Conservation (phyloP, 2,329 filamentous ascomycete genomes). For the Cercospora sesami region DNA sequence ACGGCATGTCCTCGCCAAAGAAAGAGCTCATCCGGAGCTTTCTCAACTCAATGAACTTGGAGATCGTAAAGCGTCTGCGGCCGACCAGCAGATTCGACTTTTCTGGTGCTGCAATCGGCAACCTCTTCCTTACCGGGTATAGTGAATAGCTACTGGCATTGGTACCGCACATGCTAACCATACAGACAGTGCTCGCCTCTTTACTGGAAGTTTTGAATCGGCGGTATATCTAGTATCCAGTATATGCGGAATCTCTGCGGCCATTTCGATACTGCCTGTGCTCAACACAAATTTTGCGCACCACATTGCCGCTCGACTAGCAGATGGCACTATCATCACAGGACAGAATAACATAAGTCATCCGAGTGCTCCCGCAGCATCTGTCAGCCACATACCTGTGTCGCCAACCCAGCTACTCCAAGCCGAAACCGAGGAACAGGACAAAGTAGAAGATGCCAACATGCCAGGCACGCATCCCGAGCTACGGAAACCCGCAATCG, state of each 20-base stretch:
- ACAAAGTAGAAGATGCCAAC: slow-evolving; percentile 75
- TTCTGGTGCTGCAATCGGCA: slow-evolving; percentile 53
- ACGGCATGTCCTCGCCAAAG: slow-evolving; percentile 51
- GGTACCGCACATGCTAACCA: slow-evolving; percentile 40
- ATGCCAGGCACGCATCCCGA: slow-evolving; percentile 78
- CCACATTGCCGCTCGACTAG: slow-evolving; percentile 83
- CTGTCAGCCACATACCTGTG: slow-evolving; percentile 28
- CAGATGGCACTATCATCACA: slow-evolving; percentile 74
- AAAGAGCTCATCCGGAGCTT: slow-evolving; percentile 55
- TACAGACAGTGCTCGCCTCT: slow-evolving; percentile 71
- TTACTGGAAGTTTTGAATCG: slow-evolving; percentile 88
- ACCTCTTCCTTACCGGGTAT: slow-evolving; percentile 53
- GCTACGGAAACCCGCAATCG: slow-evolving; percentile 76
- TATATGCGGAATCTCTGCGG: slow-evolving; percentile 78
- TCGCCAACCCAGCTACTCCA: slow-evolving; percentile 31
- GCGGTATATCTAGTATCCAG: slow-evolving; percentile 86
- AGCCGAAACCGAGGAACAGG: slow-evolving; percentile 55
- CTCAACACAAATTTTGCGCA: slow-evolving; percentile 95
- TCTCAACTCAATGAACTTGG: slow-evolving; percentile 52
- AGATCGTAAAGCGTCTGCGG: slow-evolving; percentile 50
- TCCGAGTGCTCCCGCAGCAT: slow-evolving; percentile 61
- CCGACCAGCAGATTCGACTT: slow-evolving; percentile 53
- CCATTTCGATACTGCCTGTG: slow-evolving; percentile 78
- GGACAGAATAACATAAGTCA: slow-evolving; percentile 94
- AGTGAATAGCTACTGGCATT: slow-evolving; percentile 39